Evolutionary conservation across 345 rosid species (phyloP), one percentile per base, ranked within the genome.

Genomic region (Aquilaria malaccensis): DNA sequence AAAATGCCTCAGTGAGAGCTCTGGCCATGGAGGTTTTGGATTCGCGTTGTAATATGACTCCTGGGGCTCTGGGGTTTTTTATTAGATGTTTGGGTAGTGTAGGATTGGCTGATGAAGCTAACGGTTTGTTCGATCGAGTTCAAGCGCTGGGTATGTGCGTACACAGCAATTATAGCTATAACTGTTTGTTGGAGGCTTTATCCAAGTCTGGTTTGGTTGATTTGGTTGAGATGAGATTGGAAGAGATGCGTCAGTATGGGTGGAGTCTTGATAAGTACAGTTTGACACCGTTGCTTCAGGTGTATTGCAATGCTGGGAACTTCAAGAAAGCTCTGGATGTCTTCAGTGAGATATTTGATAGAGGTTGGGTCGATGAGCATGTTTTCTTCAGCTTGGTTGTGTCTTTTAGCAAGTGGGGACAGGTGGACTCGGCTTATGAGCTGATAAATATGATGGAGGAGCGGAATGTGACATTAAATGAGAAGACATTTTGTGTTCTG

Each of bases 21-120:
- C 74, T 92, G 72, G 82, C 66, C 0, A 22, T 30, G 45, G 79
- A 85, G 37, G 72, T 83, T 62, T 48, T 85, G 12, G 67, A 43
- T 69, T 83, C 91, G 3, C 69, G 72, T 2, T 92, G 93, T 72
- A 52, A 54, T 10, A 83, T 92, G 85, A 72, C 81, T 2, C 93
- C 95, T 7, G 96, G 98, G 2, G 81, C 95, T 29, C 72, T 92
- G 70, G 98, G 98, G 4, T 87, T 72, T 63, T 72, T 92, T 0
- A 55, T 92, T 66, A 72, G 98, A 76, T 87, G 96, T 75, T 72
- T 92, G 77, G 93, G 95, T 45, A 64, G 64, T 73, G 79, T 74
- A 33, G 91, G 95, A 3, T 64, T 89, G 73, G 80, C 66, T 60
- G 83, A 77, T 50, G 95, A 85, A 66, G 98, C 91, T 55, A 82